Conservation (phyloP, 1,139 yeast species). For the Diutina neorugosa region DNA sequence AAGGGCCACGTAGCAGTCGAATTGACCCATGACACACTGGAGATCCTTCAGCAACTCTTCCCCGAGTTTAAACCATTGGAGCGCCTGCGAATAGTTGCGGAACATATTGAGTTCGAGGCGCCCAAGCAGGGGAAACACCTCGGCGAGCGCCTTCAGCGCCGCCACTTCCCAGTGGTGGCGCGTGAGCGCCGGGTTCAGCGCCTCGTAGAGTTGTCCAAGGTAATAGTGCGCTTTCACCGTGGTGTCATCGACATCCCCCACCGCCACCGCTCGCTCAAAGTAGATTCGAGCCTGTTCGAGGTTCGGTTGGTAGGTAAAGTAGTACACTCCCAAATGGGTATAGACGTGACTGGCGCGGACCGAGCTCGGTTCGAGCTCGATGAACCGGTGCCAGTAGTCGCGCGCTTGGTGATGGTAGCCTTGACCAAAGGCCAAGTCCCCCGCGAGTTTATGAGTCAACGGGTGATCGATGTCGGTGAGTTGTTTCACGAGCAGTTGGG, state of each 20-base stretch:
- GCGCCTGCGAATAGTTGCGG: conserved; percentile 39
- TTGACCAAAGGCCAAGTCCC: conserved; percentile 50
- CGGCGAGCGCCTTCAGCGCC: conserved; percentile 66
- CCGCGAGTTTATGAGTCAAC: conserved; percentile 58
- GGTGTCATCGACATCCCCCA: conserved; percentile 43
- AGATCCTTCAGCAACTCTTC: conserved; percentile 46
- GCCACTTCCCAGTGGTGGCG: conserved; percentile 64
- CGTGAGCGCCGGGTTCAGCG: conserved; percentile 44
- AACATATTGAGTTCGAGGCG: conserved; percentile 64
- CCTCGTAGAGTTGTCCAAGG: conserved; percentile 56
- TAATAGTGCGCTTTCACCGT: conserved; percentile 64
- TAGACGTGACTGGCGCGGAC: conserved; percentile 63
- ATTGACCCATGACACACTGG: conserved; percentile 61
- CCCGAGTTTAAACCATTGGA: conserved; percentile 81
- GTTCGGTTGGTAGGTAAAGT: conserved; percentile 37
- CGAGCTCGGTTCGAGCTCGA: conserved; percentile 42
- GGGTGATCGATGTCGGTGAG: conserved; percentile 58
- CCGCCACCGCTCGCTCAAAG: conserved; percentile 48
- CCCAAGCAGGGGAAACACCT: conserved; percentile 67
- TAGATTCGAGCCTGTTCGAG: conserved; percentile 39
- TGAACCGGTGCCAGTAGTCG: conserved; percentile 47
- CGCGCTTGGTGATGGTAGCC: conserved; percentile 38
- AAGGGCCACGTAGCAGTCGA: conserved; percentile 38
- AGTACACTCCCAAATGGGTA: conserved; percentile 55
- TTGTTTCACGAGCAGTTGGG: conserved; percentile 47